Percentiles rank a stretch among this genome's conserved stretches.
phyloP scores from a whole-genome alignment of 208 protist genomes.

The Leishmania major region DNA sequence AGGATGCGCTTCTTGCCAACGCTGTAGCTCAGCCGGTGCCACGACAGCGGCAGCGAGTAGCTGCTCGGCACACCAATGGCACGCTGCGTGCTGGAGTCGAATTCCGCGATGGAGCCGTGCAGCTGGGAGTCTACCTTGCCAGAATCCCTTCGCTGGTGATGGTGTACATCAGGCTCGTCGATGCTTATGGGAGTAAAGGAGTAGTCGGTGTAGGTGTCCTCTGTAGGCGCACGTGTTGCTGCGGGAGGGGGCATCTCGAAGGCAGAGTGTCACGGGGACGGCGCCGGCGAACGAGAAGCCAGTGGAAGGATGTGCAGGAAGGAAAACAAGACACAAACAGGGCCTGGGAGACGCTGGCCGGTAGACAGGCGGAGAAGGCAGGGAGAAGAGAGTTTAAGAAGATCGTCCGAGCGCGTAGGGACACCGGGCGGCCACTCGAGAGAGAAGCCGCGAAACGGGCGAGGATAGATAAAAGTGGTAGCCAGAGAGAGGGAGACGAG shows the following conservation, averaged over 20 bases:
- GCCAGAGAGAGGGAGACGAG: too few species aligned
- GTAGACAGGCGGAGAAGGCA: not conserved
- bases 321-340: not conserved
- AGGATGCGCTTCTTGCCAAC: constrained; percentile 57
- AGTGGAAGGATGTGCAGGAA: not conserved
- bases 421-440: too few species aligned
- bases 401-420: too few species aligned
- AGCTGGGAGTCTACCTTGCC: constrained; percentile 29
- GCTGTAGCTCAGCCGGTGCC: constrained; percentile 75
- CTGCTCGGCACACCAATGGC: constrained; percentile 31
- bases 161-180: not conserved
- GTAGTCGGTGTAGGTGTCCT: not conserved
- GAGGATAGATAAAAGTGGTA: too few species aligned
- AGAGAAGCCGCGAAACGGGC: too few species aligned
- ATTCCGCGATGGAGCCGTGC: constrained; percentile 52
- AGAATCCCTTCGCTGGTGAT: not conserved
- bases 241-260: not conserved
- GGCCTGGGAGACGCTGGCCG: not conserved
- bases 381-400: not conserved
- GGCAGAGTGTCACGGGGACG: not conserved
- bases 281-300: not conserved
- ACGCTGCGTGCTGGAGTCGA: constrained; percentile 35
- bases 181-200: not conserved
- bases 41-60: constrained; percentile 72
- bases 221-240: not conserved